Base-by-base conservation (phyloP, 1,139 yeast species). In the Candida sp. region DNA sequence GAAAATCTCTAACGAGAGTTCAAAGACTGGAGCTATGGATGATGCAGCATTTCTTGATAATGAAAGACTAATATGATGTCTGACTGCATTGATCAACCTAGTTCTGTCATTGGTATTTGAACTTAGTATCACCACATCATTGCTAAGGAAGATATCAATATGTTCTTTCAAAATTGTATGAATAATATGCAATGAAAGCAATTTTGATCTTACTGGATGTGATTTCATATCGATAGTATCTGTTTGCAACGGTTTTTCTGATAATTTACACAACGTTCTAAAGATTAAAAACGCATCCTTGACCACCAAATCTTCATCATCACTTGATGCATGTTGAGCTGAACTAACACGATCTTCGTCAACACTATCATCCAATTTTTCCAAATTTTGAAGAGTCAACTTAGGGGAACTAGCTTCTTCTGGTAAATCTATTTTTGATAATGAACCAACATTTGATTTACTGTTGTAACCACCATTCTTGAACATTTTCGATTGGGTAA, bases 11-110 rank as follows among this genome's bases (percentile, higher is more conserved):
- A 95, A 75, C 2, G 96, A 84, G 21, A 93, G 79, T 58, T 93
- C 98, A 64, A 87, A 95, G 8, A 93, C 95, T 1, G 97, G 95
- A 0, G 97, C 88, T 43, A 89, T 74, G 3, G 93, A 87, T 27
- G 96, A 88, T 0, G 97, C 95, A 0, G 98, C 96, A 64, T 95
- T 95, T 60, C 96, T 80, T 0, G 97, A 87, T 44, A 95, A 73
- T 3, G 93, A 77, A 40, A 89, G 75, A 57, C 96, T 87, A 29
- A 91, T 64, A 54, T 91, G 90, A 58, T 89, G 96, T 59, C 93
- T 82, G 29, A 89, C 79, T 0, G 97, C 89, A 55, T 84, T 84
- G 37, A 89, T 79, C 48, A 95, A 79, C 33, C 84, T 66, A 0
- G 87, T 81, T 23, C 55, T 55, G 40, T 85, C 89, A 42, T 75